Evolutionary conservation across 2,329 filamentous ascomycete species (phyloP).

Genomic region (Cladosporium sphaerospermum): DNA sequence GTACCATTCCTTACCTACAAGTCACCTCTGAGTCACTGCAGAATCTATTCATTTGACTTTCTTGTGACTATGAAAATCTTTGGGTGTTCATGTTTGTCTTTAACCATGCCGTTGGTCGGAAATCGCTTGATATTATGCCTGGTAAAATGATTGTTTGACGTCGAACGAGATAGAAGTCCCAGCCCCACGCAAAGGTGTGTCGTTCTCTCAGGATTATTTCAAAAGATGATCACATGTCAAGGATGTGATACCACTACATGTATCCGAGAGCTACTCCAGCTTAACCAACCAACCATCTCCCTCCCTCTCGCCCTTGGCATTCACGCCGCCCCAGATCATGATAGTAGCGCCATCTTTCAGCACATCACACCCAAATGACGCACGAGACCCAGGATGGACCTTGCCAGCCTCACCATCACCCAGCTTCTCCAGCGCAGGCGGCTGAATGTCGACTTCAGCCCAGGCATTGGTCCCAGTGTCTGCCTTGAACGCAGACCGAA

Average conservation of each 20-base stretch:
- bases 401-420: constrained; percentile 34
- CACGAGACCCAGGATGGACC: constrained; percentile 39
- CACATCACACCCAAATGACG: constrained; percentile 36
- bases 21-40: too few relatives aligned
- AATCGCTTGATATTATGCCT: too few relatives aligned
- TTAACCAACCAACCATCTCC: constrained; percentile 42
- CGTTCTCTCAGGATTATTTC: too few relatives aligned
- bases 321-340: constrained; percentile 39
- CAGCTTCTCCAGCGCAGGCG: constrained; percentile 26
- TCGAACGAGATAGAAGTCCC: too few relatives aligned
- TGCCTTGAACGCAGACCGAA: constrained; percentile 35
- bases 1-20: too few relatives aligned
- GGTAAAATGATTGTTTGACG: too few relatives aligned
- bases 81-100: too few relatives aligned
- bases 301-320: constrained; percentile 38
- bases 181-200: too few relatives aligned
- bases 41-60: too few relatives aligned
- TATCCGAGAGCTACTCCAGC: constrained; percentile 24
- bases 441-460: constrained; percentile 37
- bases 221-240: too few relatives aligned
- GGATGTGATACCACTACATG: neutral
- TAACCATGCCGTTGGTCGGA: too few relatives aligned
- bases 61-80: too few relatives aligned
- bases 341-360: constrained; percentile 32
- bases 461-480: constrained; percentile 37